Evolutionary conservation across 306 rosid genomes (phyloP), one percentile per base, ranked within the genome.

Genomic region (Erythrophleum fordii): DNA sequence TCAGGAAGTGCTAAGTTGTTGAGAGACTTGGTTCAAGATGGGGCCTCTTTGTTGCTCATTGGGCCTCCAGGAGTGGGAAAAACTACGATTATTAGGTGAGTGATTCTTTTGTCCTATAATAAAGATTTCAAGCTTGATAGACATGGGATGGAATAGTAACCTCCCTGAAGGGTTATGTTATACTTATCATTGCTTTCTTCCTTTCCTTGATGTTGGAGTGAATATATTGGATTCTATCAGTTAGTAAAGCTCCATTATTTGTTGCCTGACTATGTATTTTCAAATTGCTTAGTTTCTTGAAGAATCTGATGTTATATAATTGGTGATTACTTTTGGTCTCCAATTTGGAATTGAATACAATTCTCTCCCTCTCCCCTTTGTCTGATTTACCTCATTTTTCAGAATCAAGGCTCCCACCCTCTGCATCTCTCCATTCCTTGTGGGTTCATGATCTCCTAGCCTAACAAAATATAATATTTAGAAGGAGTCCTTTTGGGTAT

Each of bases 41-140:
- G 97, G 29, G 81, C 92, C 83, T 95, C 99, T 76, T 86, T 95
- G 87, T 86, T 93, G 87, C 93, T 95, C 68, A 95, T 93, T 83
- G 99, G 97, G 25, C 99, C 99, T 83, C 99, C 97, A 16, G 99
- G 99, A 60, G 97, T 93, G 25, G 97, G 97, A 78, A 95, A 95
- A 88, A 93, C 99, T 79, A 95, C 99, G 41, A 93, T 95, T 75
- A 93, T 95, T 77, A 85, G 99, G 99, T 90, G 53, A 37, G 90
- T 83, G 41, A 81, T 69, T 80, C 8, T 73, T 83, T 48, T 48
- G 31, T 74, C 13, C 28, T 61, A 23, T 31, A 53, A 26, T 70
- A 66, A 71, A 31, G 34, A 18, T 25, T 70, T 45, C 26, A 22
- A 51, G 71, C 70, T 82, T 79, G 66, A 49, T 20, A 69, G 67